Conservation (phyloP, 495 filamentous ascomycete species). For the Aspergillus egyptiacus region DNA sequence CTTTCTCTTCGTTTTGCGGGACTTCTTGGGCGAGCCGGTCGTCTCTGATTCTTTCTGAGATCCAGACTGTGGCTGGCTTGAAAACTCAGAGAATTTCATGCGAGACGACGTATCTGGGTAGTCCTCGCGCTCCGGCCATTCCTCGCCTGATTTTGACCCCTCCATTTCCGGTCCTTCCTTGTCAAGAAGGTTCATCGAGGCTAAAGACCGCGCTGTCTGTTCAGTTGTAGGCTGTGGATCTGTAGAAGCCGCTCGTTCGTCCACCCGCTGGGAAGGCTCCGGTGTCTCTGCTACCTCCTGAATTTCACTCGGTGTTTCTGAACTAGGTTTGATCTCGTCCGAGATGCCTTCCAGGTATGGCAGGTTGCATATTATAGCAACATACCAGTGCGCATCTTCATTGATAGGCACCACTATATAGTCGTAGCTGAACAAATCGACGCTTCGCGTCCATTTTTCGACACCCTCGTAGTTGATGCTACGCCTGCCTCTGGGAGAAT, state of each 20-base stretch:
- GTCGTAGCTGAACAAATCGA: constrained; percentile 80
- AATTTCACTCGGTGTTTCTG: constrained; percentile 18
- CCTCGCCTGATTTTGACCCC: constrained; percentile 8
- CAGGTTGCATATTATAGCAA: constrained; percentile 93
- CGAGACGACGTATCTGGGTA: constrained; percentile 10
- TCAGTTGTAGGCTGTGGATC: constrained; percentile 16
- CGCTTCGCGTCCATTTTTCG: constrained; percentile 79
- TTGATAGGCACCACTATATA: constrained; percentile 92
- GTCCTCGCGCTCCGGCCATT: constrained; percentile 28
- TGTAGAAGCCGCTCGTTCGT: constrained; percentile 3
- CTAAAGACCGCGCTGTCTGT: constrained; percentile 21
- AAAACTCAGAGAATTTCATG: constrained; percentile 12
- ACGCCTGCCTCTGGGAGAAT: constrained; percentile 46
- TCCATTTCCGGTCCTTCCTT: constrained; percentile 2
- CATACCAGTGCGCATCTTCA: constrained; percentile 83
- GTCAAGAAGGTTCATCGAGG: constrained; percentile 23
- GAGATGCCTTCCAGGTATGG: constrained; percentile 41
- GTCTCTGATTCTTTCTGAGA: background rate
- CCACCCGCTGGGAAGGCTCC: constrained; percentile 12
- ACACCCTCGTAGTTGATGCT: constrained; percentile 76
- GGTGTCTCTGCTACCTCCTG: constrained; percentile 36
- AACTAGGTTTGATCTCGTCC: constrained; percentile 16
- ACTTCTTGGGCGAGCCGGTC: constrained; percentile 9
- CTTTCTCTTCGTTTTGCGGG: constrained; percentile 29
- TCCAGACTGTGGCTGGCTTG: background rate